Conservation (phyloP, 2,329 filamentous ascomycete species). For the Fusarium sp. region DNA sequence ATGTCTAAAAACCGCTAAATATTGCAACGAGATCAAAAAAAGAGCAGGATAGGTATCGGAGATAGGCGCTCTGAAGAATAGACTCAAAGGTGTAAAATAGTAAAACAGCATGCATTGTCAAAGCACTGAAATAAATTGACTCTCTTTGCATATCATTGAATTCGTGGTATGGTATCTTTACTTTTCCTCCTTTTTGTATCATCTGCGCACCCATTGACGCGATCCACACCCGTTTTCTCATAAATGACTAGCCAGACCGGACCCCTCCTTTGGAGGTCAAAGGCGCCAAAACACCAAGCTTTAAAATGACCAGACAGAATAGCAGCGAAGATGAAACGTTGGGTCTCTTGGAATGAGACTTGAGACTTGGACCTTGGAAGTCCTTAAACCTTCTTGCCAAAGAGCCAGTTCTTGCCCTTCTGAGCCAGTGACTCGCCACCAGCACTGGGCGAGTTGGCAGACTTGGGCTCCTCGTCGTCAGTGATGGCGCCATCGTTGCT, state of each 20-base stretch:
- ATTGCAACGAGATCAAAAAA: not conserved
- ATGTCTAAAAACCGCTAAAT: not conserved
- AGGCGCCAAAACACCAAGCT: slow-evolving; percentile 47
- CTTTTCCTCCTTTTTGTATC: slow-evolving; percentile 27
- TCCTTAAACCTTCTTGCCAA: slow-evolving; percentile 63
- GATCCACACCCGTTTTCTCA: slow-evolving; percentile 9
- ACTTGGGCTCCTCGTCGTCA: slow-evolving; percentile 36
- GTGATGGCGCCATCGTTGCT: slow-evolving; percentile 52
- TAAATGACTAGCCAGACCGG: slow-evolving; percentile 20
- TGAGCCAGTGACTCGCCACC: slow-evolving; percentile 49
- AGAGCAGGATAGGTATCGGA: not conserved
- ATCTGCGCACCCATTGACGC: slow-evolving; percentile 9
- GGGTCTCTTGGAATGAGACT: not conserved
- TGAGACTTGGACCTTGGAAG: not conserved
- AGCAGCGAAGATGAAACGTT: slow-evolving; percentile 11
- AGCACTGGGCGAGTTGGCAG: slow-evolving; percentile 8
- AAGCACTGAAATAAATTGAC: slow-evolving; percentile 5
- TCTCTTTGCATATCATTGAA: slow-evolving; percentile 30
- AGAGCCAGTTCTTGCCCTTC: slow-evolving; percentile 64
- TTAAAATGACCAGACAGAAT: slow-evolving; percentile 28
- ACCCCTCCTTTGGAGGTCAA: slow-evolving; percentile 15
- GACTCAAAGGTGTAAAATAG: slow-evolving; percentile 42
- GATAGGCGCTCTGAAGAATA: slow-evolving; percentile 21
- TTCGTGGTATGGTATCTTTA: slow-evolving; percentile 44
- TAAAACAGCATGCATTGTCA: slow-evolving; percentile 35